These are phyloP conservation scores for Metschnikowia lunata DNA, from an alignment of 805 yeast species.

Conservation along the genomic window DNA sequence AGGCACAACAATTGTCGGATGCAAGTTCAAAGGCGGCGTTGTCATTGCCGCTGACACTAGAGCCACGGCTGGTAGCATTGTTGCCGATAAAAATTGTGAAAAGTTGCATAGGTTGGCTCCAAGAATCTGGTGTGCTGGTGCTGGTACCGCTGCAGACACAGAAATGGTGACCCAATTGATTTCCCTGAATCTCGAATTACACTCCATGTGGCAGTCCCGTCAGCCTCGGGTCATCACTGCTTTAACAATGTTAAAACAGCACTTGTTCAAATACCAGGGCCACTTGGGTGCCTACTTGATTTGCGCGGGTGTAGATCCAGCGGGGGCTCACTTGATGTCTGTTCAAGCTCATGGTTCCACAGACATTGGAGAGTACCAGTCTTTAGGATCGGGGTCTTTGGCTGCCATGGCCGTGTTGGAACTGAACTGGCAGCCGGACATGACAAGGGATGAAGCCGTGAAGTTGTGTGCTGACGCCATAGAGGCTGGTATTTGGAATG, in stretches of 20 bases:
- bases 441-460: conserved; percentile 88
- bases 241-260: conserved; percentile 89
- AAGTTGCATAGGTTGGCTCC: conserved; percentile 89
- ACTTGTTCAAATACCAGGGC: conserved; percentile 94
- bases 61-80: conserved; percentile 94
- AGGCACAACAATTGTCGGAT: conserved; percentile 99
- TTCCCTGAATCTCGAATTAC: conserved; percentile 86
- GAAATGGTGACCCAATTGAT: conserved; percentile 96
- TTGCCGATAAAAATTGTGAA: conserved; percentile 97
- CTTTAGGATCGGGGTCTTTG: conserved; percentile 93
- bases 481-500: conserved; percentile 98
- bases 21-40: conserved; percentile 89
- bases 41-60: conserved; percentile 98
- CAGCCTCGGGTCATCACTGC: conserved; percentile 93
- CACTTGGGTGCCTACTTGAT: conserved; percentile 95
- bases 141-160: conserved; percentile 99
- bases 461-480: conserved; percentile 88
- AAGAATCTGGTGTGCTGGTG: conserved; percentile 98
- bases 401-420: conserved; percentile 99
- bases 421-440: conserved; percentile 73
- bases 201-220: conserved; percentile 75
- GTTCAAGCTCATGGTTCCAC: conserved; percentile 98
- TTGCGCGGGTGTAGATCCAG: conserved; percentile 97
- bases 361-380: conserved; percentile 88
- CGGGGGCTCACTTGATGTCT: conserved; percentile 89